Evolutionary conservation across 1,284 basidiomycete genomes (phyloP).

Genomic region (Microbotryomycetes sp.): DNA sequence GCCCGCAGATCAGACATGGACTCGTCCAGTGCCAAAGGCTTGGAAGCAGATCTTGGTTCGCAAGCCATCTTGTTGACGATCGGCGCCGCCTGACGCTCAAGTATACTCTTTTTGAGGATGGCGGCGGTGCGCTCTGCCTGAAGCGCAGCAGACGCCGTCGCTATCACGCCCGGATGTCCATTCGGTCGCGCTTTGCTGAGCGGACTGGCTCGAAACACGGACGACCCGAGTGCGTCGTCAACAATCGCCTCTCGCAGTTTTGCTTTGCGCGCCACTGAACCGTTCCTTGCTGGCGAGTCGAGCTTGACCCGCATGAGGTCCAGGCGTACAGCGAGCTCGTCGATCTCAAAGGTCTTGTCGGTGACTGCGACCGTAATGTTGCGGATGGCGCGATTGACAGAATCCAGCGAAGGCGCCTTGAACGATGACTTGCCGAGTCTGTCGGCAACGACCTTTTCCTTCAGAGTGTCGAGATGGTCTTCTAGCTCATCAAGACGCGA

Average conservation of each 20-base stretch:
- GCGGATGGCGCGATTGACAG: constrained; percentile 69
- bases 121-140: constrained; percentile 66
- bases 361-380: constrained; percentile 60
- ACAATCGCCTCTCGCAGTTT: constrained; percentile 5
- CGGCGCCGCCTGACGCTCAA: constrained; percentile 38
- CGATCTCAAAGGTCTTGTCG: constrained; percentile 56
- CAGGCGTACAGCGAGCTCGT: constrained; percentile 52
- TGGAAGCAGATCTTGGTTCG: not conserved
- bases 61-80: constrained; percentile 6
- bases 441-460: constrained; percentile 58
- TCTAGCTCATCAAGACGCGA: constrained; percentile 71
- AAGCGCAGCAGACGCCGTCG: constrained; percentile 61
- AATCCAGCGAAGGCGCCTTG: constrained; percentile 69
- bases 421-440: constrained; percentile 58
- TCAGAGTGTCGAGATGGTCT: constrained; percentile 58
- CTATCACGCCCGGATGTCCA: not conserved
- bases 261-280: not conserved
- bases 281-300: not conserved
- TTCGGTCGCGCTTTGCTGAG: not conserved
- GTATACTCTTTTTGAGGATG: constrained; percentile 59
- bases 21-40: not conserved
- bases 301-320: constrained; percentile 49
- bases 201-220: not conserved
- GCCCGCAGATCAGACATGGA: constrained; percentile 9
- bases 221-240: constrained; percentile 9